Evolutionary conservation across 495 filamentous ascomycete species (phyloP), one percentile per base, ranked within the genome.

Genomic region (Penicillium odoratum): DNA sequence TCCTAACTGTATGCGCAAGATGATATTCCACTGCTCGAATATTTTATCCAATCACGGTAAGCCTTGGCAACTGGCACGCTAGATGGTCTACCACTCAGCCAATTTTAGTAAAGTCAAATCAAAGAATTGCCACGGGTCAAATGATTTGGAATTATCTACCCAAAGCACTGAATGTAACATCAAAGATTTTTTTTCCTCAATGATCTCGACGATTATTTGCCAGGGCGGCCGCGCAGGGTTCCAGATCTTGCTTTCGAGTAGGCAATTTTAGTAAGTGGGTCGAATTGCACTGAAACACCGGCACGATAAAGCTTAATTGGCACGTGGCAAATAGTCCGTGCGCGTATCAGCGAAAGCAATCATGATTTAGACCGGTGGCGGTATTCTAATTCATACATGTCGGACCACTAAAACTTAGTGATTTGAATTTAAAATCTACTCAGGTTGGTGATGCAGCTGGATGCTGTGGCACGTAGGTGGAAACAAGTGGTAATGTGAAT

Each of bases 41-140:
- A 2, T 18, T 45, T 45, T 10, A 45, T 45, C 43, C 43, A 26
- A 45, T 45, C 43, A 45, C 9, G 6, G 18, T 18, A 45, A 45
- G 43, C 43, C 13, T 45, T 45, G 43, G 43, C 43, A 26, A 45
- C 43, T 45, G 43, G 26, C 0, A 45, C 9, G 26, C 21, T 2
- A 21, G 21, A 21, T 21, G 21, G 21, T 21, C 21, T 18, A 44
- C 42, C 4, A 45, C 18, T 26, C 43, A 45, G 43, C 43, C 43
- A 45, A 45, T 45, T 45, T 45, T 45, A 45, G 43, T 18, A 45
- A 45, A 45, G 43, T 26, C 43, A 26, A 45, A 6, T 45, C 5
- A 45, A 45, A 45, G 43, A 18, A 3, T 45, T 45, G 43, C 43
- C 43, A 45, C 43, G 18, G 18, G 18, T 45, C 43, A 45, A 26